Conservation (phyloP, 2,329 filamentous ascomycete genomes). For the Pyrenochaeta sp. region DNA sequence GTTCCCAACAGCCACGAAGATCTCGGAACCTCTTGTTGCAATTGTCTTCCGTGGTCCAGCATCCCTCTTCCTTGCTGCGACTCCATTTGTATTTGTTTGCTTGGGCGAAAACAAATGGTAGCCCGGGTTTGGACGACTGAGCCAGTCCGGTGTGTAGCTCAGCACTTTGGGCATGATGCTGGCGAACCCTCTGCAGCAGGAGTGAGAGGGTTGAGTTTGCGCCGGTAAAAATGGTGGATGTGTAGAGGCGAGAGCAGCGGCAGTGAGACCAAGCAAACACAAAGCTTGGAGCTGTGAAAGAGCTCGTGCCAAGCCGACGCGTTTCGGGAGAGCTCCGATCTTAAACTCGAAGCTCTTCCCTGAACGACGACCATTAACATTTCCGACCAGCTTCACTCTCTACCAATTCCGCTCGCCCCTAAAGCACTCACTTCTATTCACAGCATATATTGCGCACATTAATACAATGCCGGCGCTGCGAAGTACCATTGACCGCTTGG, state of each 20-base stretch:
- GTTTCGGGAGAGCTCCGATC: slow-evolving; percentile 21
- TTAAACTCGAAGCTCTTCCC: slow-evolving; percentile 11
- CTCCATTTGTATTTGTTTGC: slow-evolving; percentile 47
- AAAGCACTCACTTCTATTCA: background rate
- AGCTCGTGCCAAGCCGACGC: slow-evolving; percentile 13
- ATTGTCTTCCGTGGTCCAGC: slow-evolving; percentile 68
- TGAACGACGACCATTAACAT: slow-evolving; percentile 4
- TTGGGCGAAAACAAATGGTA: slow-evolving; percentile 76
- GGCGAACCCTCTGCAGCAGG: slow-evolving; percentile 1
- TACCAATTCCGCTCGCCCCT: background rate
- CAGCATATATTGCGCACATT: background rate
- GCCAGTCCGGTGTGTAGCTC: slow-evolving; percentile 86
- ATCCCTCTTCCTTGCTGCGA: slow-evolving; percentile 34
- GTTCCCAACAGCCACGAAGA: slow-evolving; percentile 87
- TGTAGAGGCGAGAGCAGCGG: slow-evolving; percentile 1
- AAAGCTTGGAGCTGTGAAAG: slow-evolving; percentile 16
- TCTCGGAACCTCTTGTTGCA: slow-evolving; percentile 81
- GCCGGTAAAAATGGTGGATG: slow-evolving; percentile 5
- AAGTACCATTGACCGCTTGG: slow-evolving; percentile 92
- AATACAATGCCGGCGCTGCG: slow-evolving; percentile 44
- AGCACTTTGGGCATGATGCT: slow-evolving; percentile 82
- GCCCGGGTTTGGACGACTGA: slow-evolving; percentile 78
- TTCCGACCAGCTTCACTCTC: background rate
- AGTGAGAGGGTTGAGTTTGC: slow-evolving; percentile 1
- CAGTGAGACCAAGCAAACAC: slow-evolving; percentile 16